These are phyloP conservation scores for Yamadazyma dushanensis DNA, from an alignment of 1,139 yeast species.

Conservation along the genomic window DNA sequence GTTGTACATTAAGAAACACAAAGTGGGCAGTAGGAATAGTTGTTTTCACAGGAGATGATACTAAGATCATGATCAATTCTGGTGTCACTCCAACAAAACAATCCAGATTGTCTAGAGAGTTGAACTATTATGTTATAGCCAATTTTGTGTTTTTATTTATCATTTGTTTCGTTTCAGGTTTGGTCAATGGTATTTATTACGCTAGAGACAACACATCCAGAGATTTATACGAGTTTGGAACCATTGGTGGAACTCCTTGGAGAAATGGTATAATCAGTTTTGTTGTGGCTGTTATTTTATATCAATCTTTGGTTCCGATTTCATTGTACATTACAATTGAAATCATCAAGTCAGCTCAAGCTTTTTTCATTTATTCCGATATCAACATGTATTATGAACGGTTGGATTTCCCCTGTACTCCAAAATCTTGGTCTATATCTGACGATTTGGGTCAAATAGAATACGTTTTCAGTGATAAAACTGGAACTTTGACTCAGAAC, in stretches of 20 bases:
- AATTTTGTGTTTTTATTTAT: constrained; percentile 49
- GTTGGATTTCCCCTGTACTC: constrained; percentile 60
- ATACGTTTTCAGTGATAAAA: constrained; percentile 60
- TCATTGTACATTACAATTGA: constrained; percentile 61
- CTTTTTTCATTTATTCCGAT: constrained; percentile 56
- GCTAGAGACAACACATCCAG: constrained; percentile 33
- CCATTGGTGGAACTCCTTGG: constrained; percentile 51
- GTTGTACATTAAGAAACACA: constrained; percentile 54
- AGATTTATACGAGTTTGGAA: constrained; percentile 48
- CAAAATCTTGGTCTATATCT: constrained; percentile 62
- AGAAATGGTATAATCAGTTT: constrained; percentile 53
- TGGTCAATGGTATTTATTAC: constrained; percentile 54
- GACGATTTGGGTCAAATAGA: constrained; percentile 69
- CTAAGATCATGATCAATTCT: constrained; percentile 58
- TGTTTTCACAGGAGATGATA: constrained; percentile 53
- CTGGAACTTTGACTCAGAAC: constrained; percentile 62
- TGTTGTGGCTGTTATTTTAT: constrained; percentile 53
- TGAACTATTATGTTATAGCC: constrained; percentile 49
- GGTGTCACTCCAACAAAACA: constrained; percentile 60
- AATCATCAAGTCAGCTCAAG: constrained; percentile 59
- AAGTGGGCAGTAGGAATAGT: constrained; percentile 57
- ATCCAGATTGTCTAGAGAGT: constrained; percentile 51
- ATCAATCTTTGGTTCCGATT: constrained; percentile 60
- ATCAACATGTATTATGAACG: constrained; percentile 50
- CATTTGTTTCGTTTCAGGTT: constrained; percentile 52